Base-by-base conservation (phyloP, 257 asterid species). In the Catharanthus roseus region DNA sequence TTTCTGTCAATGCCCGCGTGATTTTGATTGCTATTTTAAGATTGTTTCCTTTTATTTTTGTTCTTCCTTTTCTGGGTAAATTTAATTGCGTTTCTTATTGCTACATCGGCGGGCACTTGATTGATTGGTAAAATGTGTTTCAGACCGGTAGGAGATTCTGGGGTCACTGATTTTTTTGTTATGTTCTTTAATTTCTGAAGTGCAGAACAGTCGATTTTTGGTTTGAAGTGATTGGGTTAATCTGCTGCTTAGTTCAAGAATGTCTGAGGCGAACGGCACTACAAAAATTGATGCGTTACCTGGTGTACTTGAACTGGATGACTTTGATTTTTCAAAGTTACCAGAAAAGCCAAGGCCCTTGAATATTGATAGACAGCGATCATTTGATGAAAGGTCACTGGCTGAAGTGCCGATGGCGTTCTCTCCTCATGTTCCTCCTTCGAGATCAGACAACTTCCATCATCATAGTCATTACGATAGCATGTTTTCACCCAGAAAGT, bases 351-450 rank as follows among this genome's bases (percentile, higher is more conserved):
- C 87, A 0, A 81, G 83, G 71, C 65, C 75, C 64, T 75, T 85
- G 81, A 88, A 86, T 73, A 80, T 85, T 65, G 97, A 86, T 31
- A 82, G 95, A 65, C 90, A 86, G 79, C 74, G 84, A 62, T 90
- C 97, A 8, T 76, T 82, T 16, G 93, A 88, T 74, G 95, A 86
- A 49, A 79, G 89, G 79, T 85, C 96, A 24, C 78, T 88, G 13
- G 77, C 80, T 42, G 92, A 87, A 21, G 19, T 84, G 51, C 84
- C 87, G 1, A 38, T 72, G 69, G 84, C 79, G 49, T 70, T 75
- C 23, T 86, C 96, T 68, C 89, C 96, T n/a, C n/a, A n/a, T 23
- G 78, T 65, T 67, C 89, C 89, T n/a, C 84, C 92, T 69, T 76
- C 86, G 21, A 81, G 85, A 51, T 75, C 82, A 6, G 97, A 90